phyloP scores from a whole-genome alignment of 192 early-diverging fungal species.

The Gryganskiella cystojenkinii region DNA sequence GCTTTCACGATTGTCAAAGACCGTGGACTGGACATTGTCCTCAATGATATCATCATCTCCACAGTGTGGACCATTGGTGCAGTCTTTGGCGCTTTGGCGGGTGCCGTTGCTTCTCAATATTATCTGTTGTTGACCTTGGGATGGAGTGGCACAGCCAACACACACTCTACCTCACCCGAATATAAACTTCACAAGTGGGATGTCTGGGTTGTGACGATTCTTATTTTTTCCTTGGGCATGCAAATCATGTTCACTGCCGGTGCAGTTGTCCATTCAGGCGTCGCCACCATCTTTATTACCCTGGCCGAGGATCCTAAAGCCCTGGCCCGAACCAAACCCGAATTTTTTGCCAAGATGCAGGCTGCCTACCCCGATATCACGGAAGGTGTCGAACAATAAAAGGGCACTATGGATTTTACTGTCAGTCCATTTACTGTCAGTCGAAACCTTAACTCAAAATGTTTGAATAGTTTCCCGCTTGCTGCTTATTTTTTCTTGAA shows the following conservation, averaged over 20 bases:
- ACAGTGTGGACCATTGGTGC: slow-evolving; percentile 83
- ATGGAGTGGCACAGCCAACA: slow-evolving; percentile 53
- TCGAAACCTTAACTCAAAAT: no score
- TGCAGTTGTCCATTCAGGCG: slow-evolving; percentile 82
- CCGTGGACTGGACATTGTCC: slow-evolving; percentile 76
- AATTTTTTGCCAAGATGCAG: slow-evolving; percentile 34
- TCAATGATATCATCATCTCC: slow-evolving; percentile 91
- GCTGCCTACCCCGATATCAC: slow-evolving; percentile 23
- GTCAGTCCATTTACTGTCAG: no score
- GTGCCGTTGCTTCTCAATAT: slow-evolving; percentile 56
- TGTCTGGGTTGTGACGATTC: slow-evolving; percentile 1
- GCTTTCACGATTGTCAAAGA: slow-evolving; percentile 87
- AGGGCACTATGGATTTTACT: no score
- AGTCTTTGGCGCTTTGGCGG: slow-evolving; percentile 55
- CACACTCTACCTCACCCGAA: no score
- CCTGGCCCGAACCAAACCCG: slow-evolving; percentile 52
- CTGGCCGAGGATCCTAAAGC: slow-evolving; percentile 83
- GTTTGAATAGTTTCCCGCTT: no score
- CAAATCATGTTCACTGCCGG: slow-evolving; percentile 22
- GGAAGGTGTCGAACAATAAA: no score
- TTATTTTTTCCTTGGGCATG: slow-evolving; percentile 5
- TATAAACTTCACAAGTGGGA: background rate
- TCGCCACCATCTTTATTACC: slow-evolving; percentile 93
- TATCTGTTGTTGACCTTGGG: slow-evolving; percentile 77
- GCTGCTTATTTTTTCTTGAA: no score